phyloP scores from a whole-genome alignment of 805 yeast genomes.

The Ogataea paraovalis region DNA sequence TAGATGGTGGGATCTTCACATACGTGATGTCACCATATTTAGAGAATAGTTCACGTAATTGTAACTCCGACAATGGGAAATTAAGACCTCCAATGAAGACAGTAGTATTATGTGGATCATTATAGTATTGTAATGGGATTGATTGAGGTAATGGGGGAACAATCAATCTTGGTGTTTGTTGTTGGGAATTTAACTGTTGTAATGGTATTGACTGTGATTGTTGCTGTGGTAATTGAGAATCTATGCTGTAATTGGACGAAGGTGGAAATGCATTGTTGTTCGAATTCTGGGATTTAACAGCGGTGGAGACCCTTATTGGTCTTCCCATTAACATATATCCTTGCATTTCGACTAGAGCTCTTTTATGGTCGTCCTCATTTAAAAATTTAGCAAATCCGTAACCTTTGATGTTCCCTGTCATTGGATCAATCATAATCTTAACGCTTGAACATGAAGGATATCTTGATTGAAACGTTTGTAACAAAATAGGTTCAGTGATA shows the following conservation, averaged over 20 bases:
- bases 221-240: not conserved
- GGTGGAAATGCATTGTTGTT: not conserved
- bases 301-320: slow-evolving; percentile 73
- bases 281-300: slow-evolving; percentile 37
- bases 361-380: slow-evolving; percentile 61
- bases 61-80: slow-evolving; percentile 53
- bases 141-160: slow-evolving; percentile 29
- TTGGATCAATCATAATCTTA: slow-evolving; percentile 72
- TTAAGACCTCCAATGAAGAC: slow-evolving; percentile 76
- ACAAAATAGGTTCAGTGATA: slow-evolving; percentile 61
- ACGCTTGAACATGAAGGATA: slow-evolving; percentile 74
- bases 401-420: slow-evolving; percentile 70
- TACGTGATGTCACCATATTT: slow-evolving; percentile 74
- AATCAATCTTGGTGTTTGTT: slow-evolving; percentile 10
- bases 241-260: not conserved
- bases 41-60: slow-evolving; percentile 54
- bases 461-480: slow-evolving; percentile 61
- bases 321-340: slow-evolving; percentile 68
- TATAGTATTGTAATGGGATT: slow-evolving; percentile 56
- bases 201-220: slow-evolving; percentile 4
- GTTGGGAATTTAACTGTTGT: slow-evolving; percentile 13
- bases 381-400: slow-evolving; percentile 86
- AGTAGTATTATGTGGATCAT: slow-evolving; percentile 75
- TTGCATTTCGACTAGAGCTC: slow-evolving; percentile 77
- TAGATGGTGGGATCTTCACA: slow-evolving; percentile 75